Percentiles rank a stretch among this genome's conserved stretches.
phyloP scores from a whole-genome alignment of 768 basidiomycete genomes.

The Serendipita sp. region DNA sequence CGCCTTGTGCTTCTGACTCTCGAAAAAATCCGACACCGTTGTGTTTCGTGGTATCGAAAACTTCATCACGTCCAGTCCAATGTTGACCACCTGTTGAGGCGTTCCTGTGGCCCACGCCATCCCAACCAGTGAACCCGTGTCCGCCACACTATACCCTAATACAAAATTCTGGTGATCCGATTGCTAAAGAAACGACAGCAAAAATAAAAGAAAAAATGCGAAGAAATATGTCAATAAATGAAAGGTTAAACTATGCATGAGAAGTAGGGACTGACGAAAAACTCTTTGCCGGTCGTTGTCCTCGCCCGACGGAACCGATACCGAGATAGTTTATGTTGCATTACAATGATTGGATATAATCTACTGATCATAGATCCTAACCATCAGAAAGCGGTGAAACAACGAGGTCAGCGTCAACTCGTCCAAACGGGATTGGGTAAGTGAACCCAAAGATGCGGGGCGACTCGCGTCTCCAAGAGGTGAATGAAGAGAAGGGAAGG shows the following conservation, averaged over 20 bases:
- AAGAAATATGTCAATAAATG: too few species aligned
- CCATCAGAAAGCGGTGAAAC: neutral
- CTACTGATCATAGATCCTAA: conserved; percentile 3
- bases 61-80: conserved; percentile 66
- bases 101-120: conserved; percentile 37
- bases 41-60: conserved; percentile 45
- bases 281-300: conserved; percentile 1
- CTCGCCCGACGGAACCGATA: neutral
- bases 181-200: neutral
- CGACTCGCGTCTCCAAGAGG: neutral
- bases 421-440: neutral
- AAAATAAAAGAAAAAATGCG: neutral
- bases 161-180: neutral
- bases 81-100: conserved; percentile 59
- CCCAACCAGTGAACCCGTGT: conserved; percentile 30
- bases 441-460: neutral
- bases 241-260: neutral
- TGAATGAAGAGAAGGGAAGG: neutral
- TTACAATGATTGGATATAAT: conserved; percentile 4
- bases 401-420: neutral
- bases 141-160: conserved; percentile 15
- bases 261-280: neutral
- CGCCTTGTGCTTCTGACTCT: conserved; percentile 65
- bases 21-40: conserved; percentile 45
- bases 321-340: conserved; percentile 5